Percentiles rank a stretch among this genome's conserved stretches.
Conservation (phyloP, 371 early-diverging fungal genomes). For the Neoconidiobolus thromboides region DNA sequence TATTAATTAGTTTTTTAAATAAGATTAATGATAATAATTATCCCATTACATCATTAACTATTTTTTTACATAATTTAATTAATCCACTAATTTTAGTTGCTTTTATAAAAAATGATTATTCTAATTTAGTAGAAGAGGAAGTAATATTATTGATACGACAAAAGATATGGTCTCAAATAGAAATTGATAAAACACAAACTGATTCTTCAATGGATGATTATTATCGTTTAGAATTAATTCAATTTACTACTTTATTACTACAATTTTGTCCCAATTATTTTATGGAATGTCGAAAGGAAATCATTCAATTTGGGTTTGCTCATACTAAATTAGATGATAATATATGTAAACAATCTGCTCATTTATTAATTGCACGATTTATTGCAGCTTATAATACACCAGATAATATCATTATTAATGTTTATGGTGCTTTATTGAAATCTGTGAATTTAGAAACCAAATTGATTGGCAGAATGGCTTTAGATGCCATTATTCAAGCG, state of each 20-base stretch:
- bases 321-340: conserved; percentile 77
- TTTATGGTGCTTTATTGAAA: conserved; percentile 70
- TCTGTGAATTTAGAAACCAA: conserved; percentile 74
- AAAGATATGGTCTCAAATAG: conserved; percentile 47
- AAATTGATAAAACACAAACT: conserved; percentile 28
- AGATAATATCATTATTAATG: conserved; percentile 72
- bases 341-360: conserved; percentile 85
- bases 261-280: conserved; percentile 59
- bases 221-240: conserved; percentile 72
- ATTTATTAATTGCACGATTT: conserved; percentile 76
- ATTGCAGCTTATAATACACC: conserved; percentile 86
- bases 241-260: conserved; percentile 74
- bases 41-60: conserved; percentile 10
- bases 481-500: conserved; percentile 80
- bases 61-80: conserved; percentile 14
- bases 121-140: conserved; percentile 33
- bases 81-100: conserved; percentile 57
- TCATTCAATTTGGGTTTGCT: conserved; percentile 90
- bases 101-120: conserved; percentile 22
- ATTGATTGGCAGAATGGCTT: conserved; percentile 71
- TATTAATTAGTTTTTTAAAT: no score
- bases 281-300: conserved; percentile 68
- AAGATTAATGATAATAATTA: no score
- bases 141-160: conserved; percentile 45
- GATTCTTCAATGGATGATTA: conserved; percentile 43